Evolutionary conservation across 2,329 filamentous ascomycete species (phyloP).

Genomic region (Annulohypoxylon truncatum): DNA sequence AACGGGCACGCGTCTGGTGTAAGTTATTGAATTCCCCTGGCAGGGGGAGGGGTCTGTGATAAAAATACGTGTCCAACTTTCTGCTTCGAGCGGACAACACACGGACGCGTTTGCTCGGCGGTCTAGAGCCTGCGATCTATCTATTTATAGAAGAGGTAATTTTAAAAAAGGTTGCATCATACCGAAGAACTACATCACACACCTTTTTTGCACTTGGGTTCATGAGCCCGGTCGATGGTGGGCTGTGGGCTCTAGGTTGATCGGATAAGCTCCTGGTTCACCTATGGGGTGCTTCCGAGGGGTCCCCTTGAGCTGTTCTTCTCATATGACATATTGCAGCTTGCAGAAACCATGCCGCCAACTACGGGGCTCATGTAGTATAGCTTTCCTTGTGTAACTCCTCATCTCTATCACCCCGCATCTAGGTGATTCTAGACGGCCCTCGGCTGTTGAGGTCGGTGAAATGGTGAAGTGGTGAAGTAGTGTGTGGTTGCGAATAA

Average conservation of each 20-base stretch:
- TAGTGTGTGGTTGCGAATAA: neutral
- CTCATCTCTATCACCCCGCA: neutral
- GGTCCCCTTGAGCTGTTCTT: conserved; percentile 8
- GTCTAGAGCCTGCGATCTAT: conserved; percentile 31
- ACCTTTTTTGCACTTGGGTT: neutral
- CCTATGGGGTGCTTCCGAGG: conserved; percentile 11
- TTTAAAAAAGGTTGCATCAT: conserved; percentile 10
- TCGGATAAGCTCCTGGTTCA: conserved; percentile 15
- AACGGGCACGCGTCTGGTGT: conserved; percentile 1
- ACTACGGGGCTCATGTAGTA: neutral
- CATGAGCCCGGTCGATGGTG: neutral
- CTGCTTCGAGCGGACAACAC: conserved; percentile 9
- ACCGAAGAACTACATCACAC: neutral
- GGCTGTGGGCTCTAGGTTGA: neutral
- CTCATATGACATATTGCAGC: conserved; percentile 6
- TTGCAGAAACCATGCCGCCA: conserved; percentile 4
- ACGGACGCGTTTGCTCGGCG: neutral
- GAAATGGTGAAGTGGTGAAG: too few species aligned
- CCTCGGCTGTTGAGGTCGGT: conserved; percentile 3
- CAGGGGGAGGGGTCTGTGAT: neutral
- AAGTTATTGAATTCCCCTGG: neutral
- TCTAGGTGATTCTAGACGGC: conserved; percentile 18
- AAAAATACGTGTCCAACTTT: conserved; percentile 12
- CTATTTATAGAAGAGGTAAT: conserved; percentile 30
- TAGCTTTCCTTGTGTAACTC: conserved; percentile 18